phyloP scores from a whole-genome alignment of 2,329 filamentous ascomycete species.

The Pseudocercospora pini-densiflorae region DNA sequence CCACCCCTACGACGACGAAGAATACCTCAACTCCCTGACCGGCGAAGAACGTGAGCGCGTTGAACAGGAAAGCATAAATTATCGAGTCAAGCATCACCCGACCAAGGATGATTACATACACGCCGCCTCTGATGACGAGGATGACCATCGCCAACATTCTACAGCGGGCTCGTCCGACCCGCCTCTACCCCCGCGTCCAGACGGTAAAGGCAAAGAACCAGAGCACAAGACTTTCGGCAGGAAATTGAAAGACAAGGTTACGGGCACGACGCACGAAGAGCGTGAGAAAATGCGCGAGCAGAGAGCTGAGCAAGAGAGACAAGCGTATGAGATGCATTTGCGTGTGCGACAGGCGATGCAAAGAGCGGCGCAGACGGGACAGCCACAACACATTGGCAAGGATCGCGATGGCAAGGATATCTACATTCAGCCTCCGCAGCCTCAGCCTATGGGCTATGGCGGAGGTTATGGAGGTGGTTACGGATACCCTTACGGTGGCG shows the following conservation, averaged over 20 bases:
- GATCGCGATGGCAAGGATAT: slow-evolving; percentile 59
- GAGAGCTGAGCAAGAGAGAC: slow-evolving; percentile 56
- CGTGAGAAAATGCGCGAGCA: slow-evolving; percentile 52
- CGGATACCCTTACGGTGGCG: slow-evolving; percentile 51
- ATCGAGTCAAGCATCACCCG: slow-evolving; percentile 28
- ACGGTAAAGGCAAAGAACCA: slow-evolving; percentile 38
- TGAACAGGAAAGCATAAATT: slow-evolving; percentile 42
- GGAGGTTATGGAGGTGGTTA: slow-evolving; percentile 30
- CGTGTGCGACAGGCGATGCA: slow-evolving; percentile 56
- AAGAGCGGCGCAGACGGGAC: slow-evolving; percentile 57
- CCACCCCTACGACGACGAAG: slow-evolving; percentile 64
- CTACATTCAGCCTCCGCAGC: slow-evolving; percentile 61
- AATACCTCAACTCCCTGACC: slow-evolving; percentile 56
- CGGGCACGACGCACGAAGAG: slow-evolving; percentile 60
- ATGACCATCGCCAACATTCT: slow-evolving; percentile 39
- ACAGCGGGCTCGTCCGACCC: slow-evolving; percentile 20
- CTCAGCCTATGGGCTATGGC: slow-evolving; percentile 36
- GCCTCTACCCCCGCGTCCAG: slow-evolving; percentile 31
- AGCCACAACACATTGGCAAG: slow-evolving; percentile 61
- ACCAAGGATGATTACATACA: slow-evolving; percentile 48
- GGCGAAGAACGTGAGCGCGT: slow-evolving; percentile 56
- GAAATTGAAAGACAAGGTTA: slow-evolving; percentile 64
- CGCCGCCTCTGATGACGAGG: slow-evolving; percentile 51
- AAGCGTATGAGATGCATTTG: slow-evolving; percentile 59
- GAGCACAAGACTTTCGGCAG: slow-evolving; percentile 52